phyloP scores from a whole-genome alignment of 441 rosid species.

The Erysimum cheiri region DNA sequence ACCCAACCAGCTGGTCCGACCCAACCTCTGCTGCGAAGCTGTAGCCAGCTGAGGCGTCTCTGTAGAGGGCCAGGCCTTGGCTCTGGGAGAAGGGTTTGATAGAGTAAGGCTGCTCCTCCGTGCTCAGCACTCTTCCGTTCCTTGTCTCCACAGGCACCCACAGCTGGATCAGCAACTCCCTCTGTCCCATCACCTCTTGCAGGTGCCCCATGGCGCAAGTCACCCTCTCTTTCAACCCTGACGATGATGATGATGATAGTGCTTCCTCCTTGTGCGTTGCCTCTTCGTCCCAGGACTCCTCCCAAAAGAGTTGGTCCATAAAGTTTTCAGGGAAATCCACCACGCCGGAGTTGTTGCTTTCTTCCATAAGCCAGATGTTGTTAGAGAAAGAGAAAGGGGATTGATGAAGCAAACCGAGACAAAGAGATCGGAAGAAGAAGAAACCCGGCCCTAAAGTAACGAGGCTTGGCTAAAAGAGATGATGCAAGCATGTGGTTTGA shows the following conservation, averaged over 20 bases:
- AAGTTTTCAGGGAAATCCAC: slow-evolving; percentile 60
- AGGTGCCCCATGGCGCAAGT: slow-evolving; percentile 58
- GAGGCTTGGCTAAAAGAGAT: slow-evolving; percentile 18
- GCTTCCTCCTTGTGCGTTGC: slow-evolving; percentile 30
- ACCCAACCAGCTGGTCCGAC: slow-evolving; percentile 60
- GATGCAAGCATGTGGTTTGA: slow-evolving; percentile 32
- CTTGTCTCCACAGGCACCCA: slow-evolving; percentile 80
- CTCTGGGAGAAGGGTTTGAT: slow-evolving; percentile 45
- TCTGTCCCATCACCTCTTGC: slow-evolving; percentile 58
- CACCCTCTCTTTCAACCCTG: slow-evolving; percentile 53
- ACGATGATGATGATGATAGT: slow-evolving; percentile 37
- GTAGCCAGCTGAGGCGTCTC: slow-evolving; percentile 56
- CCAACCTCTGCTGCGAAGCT: slow-evolving; percentile 66
- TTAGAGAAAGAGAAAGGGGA: neutral
- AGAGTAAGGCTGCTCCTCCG: slow-evolving; percentile 74
- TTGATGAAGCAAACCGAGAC: slow-evolving; percentile 3
- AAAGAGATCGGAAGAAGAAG: neutral
- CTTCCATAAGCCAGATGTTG: slow-evolving; percentile 33
- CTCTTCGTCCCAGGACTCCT: slow-evolving; percentile 33
- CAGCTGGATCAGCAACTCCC: slow-evolving; percentile 71
- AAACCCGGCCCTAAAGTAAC: neutral
- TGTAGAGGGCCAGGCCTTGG: slow-evolving; percentile 59
- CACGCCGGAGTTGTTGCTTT: slow-evolving; percentile 42
- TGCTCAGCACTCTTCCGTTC: slow-evolving; percentile 67
- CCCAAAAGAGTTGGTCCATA: slow-evolving; percentile 74